Base-by-base conservation (phyloP, 2,329 filamentous ascomycete genomes). In the Penicillium sp. region DNA sequence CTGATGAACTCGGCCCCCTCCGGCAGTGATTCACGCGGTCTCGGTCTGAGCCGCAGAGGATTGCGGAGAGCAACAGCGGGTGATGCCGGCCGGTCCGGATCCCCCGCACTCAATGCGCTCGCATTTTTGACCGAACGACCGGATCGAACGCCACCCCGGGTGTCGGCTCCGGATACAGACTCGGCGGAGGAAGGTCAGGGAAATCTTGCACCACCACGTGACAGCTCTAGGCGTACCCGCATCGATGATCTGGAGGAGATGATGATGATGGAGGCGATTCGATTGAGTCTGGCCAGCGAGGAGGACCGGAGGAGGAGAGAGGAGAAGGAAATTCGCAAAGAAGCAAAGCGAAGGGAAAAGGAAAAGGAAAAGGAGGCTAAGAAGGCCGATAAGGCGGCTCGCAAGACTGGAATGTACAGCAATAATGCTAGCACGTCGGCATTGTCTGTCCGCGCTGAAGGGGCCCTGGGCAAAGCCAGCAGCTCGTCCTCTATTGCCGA, bases 221-320 rank as follows among this genome's bases (percentile, higher is more conserved):
- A 83, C 7, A 84, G 82, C 66, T 84, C 84, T 38, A 79, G 88
- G 60, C 79, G 86, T 62, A 84, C 76, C 57, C 84, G 91, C 34
- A 86, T 96, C 72, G 91, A 96, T 22, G 93, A 98, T 67, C 83
- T 98, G 0, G 95, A 99, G 73, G 94, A 96, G 51, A 90, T 99
- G 81, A 99, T 99, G 95, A 92, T 98, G 82, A 92, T 95, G 83
- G 95, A 99, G 75, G 95, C 95, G 0, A 96, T 99, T 50, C 84
- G 95, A 41, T 76, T 96, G 34, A 96, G 92, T 50, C 81, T 99
- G n/a, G 92, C 90, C 0, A 89, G 91, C 1, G 95, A 99, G 73
- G 94, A 98, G 70, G 94, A 98, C 43, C 86, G 94, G n/a, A 90
- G 92, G 67, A 89, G 86, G 49, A 95, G 91, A 70, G 88, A 90